Evolutionary conservation across 169 alveolate species (phyloP).

Genomic region (Plasmodium inui): DNA sequence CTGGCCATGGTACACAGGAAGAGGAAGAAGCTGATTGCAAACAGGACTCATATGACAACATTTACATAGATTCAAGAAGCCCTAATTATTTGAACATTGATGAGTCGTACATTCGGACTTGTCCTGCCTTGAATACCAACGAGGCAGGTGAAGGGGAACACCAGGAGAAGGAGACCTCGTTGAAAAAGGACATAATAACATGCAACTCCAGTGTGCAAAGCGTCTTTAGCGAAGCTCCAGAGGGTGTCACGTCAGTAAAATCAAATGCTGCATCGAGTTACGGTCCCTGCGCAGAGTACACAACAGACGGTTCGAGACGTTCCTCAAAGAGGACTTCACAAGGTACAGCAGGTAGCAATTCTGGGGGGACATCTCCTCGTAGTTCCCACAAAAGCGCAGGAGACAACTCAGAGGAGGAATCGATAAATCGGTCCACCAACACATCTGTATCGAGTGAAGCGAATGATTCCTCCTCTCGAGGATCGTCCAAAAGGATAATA

Average conservation of each 20-base stretch:
- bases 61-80: not conserved
- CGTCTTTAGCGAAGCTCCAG: conserved; percentile 5
- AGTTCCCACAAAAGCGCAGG: not conserved
- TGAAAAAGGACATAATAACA: not conserved
- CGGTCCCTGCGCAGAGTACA: not conserved
- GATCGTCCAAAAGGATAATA: conserved; percentile 5
- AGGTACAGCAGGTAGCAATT: not conserved
- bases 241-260: not conserved
- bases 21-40: not conserved
- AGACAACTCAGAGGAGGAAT: not conserved
- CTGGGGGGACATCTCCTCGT: not conserved
- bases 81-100: conserved; percentile 8
- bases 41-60: conserved; percentile 3
- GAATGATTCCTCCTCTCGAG: not conserved
- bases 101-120: conserved; percentile 18
- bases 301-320: not conserved
- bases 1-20: not conserved
- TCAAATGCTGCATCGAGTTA: conserved; percentile 2
- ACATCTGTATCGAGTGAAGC: not conserved
- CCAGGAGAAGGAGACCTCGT: not conserved
- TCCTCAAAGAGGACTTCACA: not conserved
- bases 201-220: conserved; percentile 13
- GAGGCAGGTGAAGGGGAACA: not conserved
- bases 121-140: not conserved
- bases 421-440: not conserved